Evolutionary conservation across 768 basidiomycete species (phyloP).

Genomic region (Boletus bicolor): DNA sequence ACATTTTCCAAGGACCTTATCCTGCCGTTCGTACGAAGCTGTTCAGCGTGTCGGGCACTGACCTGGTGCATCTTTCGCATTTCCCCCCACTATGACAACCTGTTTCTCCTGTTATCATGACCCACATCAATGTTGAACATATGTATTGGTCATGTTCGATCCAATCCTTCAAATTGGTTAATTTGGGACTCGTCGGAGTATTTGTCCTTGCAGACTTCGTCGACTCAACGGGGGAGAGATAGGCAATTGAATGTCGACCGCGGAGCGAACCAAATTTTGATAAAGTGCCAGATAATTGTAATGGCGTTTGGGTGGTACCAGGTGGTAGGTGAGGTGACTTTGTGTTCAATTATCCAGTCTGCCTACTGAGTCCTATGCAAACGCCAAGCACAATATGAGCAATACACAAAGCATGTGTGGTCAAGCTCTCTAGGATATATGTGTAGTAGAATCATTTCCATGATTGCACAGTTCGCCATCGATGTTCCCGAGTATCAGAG

Average conservation of each 20-base stretch:
- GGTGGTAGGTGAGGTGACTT: not conserved
- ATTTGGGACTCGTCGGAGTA: not conserved
- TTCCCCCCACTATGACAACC: not conserved
- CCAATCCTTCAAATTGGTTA: not conserved
- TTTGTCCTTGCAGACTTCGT: not conserved
- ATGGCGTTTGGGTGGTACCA: not conserved
- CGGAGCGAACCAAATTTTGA: not conserved
- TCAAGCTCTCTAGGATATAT: not conserved
- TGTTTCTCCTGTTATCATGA: not conserved
- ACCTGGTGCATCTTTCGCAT: not conserved
- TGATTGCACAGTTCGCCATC: constrained; percentile 38
- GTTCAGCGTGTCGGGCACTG: not conserved
- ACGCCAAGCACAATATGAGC: constrained; percentile 1
- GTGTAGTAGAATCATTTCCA: constrained; percentile 26
- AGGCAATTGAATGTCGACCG: not conserved
- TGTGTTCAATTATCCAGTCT: not conserved
- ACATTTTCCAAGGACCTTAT: not conserved
- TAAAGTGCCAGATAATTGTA: not conserved
- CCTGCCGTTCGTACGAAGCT: not conserved
- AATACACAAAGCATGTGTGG: constrained; percentile 4
- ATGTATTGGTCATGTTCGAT: not conserved
- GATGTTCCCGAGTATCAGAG: constrained; percentile 30
- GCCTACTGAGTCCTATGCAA: not conserved
- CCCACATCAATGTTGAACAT: not conserved
- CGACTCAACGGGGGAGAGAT: not conserved